A percentile compares a stretch with the other conserved stretches of the same genome.
These are phyloP conservation scores for Backusella parvicylindrica DNA, from an alignment of 192 early-diverging fungal species.

Conservation along the genomic window DNA sequence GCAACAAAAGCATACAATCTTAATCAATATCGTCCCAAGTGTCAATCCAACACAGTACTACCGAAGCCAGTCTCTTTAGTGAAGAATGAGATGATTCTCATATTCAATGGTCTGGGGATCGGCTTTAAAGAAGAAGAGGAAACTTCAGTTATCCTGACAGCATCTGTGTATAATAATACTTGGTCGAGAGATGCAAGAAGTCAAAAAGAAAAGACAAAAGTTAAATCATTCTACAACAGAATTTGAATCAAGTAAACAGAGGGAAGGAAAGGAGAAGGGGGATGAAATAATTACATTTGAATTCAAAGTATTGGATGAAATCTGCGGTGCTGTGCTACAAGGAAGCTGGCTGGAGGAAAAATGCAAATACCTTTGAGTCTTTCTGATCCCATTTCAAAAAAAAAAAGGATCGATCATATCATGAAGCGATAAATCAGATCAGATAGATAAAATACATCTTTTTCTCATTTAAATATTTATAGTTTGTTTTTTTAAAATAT, in stretches of 20 bases:
- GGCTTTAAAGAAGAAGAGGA: not conserved
- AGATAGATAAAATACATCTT: too few relatives aligned
- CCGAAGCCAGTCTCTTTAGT: not conserved
- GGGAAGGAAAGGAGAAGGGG: too few relatives aligned
- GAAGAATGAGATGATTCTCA: not conserved
- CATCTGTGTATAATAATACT: constrained; percentile 4
- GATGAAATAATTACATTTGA: not conserved
- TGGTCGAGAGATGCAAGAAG: constrained; percentile 36
- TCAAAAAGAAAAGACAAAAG: constrained; percentile 6
- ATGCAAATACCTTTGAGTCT: constrained; percentile 43
- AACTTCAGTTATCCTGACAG: not conserved
- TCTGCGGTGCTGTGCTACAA: constrained; percentile 7
- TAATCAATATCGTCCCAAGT: constrained; percentile 15
- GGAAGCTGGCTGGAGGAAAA: constrained; percentile 41
- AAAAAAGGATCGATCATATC: too few relatives aligned
- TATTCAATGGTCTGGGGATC: constrained; percentile 1
- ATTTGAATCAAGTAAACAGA: not conserved
- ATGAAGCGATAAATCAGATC: too few relatives aligned
- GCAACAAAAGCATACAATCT: constrained; percentile 5
- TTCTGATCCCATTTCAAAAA: constrained; percentile 43
- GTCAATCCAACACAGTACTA: not conserved
- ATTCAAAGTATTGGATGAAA: not conserved
- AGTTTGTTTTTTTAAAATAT: too few relatives aligned
- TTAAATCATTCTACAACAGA: not conserved
- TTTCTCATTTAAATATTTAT: too few relatives aligned